phyloP scores from a whole-genome alignment of 306 rosid species.

The Hippophae tibetana region DNA sequence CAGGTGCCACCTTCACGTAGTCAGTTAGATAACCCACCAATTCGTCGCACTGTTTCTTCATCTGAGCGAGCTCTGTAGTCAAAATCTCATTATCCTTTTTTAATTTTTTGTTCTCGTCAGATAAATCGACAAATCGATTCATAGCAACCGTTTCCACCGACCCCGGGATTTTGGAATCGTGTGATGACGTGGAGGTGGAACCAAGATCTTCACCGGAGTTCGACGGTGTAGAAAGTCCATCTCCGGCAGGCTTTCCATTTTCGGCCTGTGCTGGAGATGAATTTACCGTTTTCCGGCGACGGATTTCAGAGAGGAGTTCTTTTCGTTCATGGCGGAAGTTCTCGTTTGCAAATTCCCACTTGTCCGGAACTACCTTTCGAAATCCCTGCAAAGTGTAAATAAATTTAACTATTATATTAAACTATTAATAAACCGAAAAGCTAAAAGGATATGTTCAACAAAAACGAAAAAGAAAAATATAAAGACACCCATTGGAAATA shows the following conservation, averaged over 20 bases:
- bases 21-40: conserved; percentile 41
- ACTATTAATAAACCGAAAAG: background rate
- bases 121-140: conserved; percentile 31
- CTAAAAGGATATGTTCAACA: too few relatives aligned
- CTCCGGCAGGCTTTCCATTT: conserved; percentile 23
- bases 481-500: too few relatives aligned
- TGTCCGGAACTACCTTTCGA: conserved; percentile 74
- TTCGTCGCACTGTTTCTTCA: conserved; percentile 73
- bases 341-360: conserved; percentile 95
- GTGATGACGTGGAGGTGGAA: conserved; percentile 63
- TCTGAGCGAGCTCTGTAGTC: conserved; percentile 53
- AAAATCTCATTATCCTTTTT: conserved; percentile 61
- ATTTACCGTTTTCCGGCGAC: conserved; percentile 53
- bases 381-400: conserved; percentile 47
- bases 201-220: conserved; percentile 73
- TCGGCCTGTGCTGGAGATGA: background rate
- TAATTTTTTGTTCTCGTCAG: conserved; percentile 67
- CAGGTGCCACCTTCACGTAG: conserved; percentile 53
- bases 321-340: conserved; percentile 58
- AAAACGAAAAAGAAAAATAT: too few relatives aligned
- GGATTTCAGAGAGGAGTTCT: conserved; percentile 54
- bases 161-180: conserved; percentile 65
- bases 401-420: background rate
- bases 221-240: conserved; percentile 21
- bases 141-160: conserved; percentile 38